Evolutionary conservation across 2,329 filamentous ascomycete species (phyloP), one percentile per base, ranked within the genome.

Genomic region (Pseudogymnoascus verrucosus): DNA sequence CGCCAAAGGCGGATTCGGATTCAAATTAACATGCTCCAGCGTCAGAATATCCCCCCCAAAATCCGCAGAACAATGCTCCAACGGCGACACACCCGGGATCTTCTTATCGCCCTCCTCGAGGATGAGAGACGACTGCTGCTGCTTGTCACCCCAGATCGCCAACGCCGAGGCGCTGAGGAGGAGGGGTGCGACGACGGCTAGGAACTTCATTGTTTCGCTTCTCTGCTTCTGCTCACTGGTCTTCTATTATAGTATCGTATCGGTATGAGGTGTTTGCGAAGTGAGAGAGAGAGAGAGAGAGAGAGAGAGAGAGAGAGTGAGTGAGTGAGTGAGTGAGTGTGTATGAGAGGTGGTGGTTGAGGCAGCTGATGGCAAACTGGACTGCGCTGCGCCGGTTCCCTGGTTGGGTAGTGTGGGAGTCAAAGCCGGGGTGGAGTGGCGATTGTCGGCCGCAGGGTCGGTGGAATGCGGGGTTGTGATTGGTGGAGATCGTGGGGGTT

Each of bases 1-100:
- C 93, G 92, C 82, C 73, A 84, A 74, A 37, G 95, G 95, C 65
- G 93, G 95, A 76, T 97, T 98, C 12, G 95, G 95, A 37, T 76
- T 73, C 64, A 99, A 78, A 71, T 97, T 87, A 64, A 98, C 91
- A 57, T 84, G 84, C 67, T 92, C 80, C 71, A 99, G 92, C 47
- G 79, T 78, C 69, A 97, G 79, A 64, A 93, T 83, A 74, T 97
- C 86, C 61, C 85, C 75, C 60, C 77, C 76, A 64, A 90, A 89
- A 66, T 90, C 82, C 64, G 79, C 78, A 68, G 76, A 71, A 75
- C 95, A 99, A 78, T 89, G 90, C 72, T 86, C 80, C 65, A 99
- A 82, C 31, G 95, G 93, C 73, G 93, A 96, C 61, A 93, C 81
- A 74, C 95, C 93, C 0, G 90, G 88, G 14, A 97, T 89, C 68